Conservation (phyloP, 495 filamentous ascomycete species). For the Daldinia caldariorum region DNA sequence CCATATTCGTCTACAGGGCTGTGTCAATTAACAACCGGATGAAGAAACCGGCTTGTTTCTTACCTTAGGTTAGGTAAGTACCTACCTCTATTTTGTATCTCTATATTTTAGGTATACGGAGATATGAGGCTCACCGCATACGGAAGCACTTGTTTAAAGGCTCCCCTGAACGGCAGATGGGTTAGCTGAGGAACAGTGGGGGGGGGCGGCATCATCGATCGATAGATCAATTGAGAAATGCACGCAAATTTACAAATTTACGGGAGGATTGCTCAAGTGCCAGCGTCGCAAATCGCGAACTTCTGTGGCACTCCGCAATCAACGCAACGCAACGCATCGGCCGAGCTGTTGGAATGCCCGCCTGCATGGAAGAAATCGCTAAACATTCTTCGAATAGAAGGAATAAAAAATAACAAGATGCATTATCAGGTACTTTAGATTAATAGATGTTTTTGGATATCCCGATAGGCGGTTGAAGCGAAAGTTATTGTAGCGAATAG, state of each 20-base stretch:
- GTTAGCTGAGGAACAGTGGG: background rate
- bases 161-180: background rate
- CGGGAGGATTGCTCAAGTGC: slow-evolving; percentile 36
- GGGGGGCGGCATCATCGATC: background rate
- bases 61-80: too few species aligned
- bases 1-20: slow-evolving; percentile 28
- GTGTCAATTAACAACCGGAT: slow-evolving; percentile 24
- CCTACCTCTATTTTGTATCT: too few species aligned
- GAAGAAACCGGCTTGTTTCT: slow-evolving; percentile 11
- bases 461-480: slow-evolving; percentile 35
- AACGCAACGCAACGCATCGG: slow-evolving; percentile 14
- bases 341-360: slow-evolving; percentile 33
- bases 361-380: slow-evolving; percentile 38
- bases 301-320: slow-evolving; percentile 23
- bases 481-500: slow-evolving; percentile 19
- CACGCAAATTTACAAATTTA: slow-evolving; percentile 25
- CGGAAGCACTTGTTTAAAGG: background rate
- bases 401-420: slow-evolving; percentile 23
- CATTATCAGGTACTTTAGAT: slow-evolving; percentile 32
- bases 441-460: slow-evolving; percentile 6
- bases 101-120: slow-evolving; percentile 12
- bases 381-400: slow-evolving; percentile 34
- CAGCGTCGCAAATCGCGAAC: slow-evolving; percentile 37
- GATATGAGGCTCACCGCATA: slow-evolving; percentile 38
- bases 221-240: slow-evolving; percentile 30